These are phyloP conservation scores for Aspergillus eucalypticola DNA, from an alignment of 2,329 filamentous ascomycete genomes.

Conservation along the genomic window DNA sequence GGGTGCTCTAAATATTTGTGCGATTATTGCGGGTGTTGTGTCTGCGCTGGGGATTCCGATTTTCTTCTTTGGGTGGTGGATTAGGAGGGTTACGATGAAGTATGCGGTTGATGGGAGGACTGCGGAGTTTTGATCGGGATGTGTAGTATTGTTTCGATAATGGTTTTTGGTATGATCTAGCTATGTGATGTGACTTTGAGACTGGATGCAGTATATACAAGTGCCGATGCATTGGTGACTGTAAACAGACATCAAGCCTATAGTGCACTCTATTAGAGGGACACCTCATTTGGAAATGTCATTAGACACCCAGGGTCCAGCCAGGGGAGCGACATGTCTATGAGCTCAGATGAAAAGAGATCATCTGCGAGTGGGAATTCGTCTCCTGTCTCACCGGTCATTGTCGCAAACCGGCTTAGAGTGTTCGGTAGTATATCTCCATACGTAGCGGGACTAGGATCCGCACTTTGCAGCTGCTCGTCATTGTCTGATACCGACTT, in stretches of 20 bases:
- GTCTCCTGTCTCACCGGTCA: neutral
- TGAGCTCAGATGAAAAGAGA: neutral
- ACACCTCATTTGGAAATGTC: neutral
- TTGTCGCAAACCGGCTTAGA: neutral
- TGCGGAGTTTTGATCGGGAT: neutral
- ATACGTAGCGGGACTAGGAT: neutral
- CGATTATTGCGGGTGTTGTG: slow-evolving; percentile 9
- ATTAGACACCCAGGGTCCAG: neutral
- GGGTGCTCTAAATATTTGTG: slow-evolving; percentile 3
- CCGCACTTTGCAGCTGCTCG: neutral
- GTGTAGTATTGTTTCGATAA: neutral
- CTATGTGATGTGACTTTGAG: neutral
- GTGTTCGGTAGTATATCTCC: neutral
- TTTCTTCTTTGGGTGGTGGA: slow-evolving; percentile 6
- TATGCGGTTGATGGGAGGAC: slow-evolving; percentile 3
- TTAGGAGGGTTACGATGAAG: neutral
- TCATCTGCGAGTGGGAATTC: neutral
- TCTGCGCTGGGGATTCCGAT: slow-evolving; percentile 9
- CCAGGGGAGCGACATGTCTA: slow-evolving; percentile 3
- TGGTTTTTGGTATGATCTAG: neutral
- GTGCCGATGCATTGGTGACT: accelerated
- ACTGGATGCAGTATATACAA: too few species aligned
- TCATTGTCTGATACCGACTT: neutral
- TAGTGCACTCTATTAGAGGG: neutral
- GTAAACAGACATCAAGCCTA: too few species aligned